A percentile compares a stretch with the other conserved stretches of the same genome.
These are phyloP conservation scores for Aspergillus phoenicis DNA, from an alignment of 2,329 filamentous ascomycete genomes.

Conservation along the genomic window DNA sequence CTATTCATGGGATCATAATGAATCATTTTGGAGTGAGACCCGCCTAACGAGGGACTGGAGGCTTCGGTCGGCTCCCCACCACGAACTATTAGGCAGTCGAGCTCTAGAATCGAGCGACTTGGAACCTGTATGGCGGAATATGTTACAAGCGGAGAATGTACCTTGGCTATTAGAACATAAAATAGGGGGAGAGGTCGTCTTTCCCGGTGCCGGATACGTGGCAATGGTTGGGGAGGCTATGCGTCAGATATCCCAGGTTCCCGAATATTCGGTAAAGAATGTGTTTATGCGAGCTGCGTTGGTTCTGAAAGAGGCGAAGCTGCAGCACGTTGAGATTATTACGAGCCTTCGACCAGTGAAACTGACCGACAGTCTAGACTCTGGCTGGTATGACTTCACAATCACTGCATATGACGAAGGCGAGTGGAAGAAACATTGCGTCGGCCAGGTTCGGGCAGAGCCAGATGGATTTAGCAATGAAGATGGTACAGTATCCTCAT, in stretches of 20 bases:
- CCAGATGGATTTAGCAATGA: background rate
- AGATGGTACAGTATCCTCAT: background rate
- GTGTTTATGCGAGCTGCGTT: constrained; percentile 9
- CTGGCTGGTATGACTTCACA: constrained; percentile 31
- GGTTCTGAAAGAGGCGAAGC: constrained; percentile 17
- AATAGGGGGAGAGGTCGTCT: constrained; percentile 43
- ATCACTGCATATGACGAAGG: constrained; percentile 27
- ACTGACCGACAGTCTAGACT: constrained; percentile 20
- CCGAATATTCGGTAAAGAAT: background rate
- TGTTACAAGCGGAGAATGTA: constrained; percentile 18
- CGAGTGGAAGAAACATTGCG: constrained; percentile 30
- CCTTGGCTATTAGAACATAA: constrained; percentile 34
- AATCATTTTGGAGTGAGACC: constrained; percentile 21
- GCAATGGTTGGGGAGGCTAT: constrained; percentile 48
- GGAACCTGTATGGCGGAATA: constrained; percentile 47
- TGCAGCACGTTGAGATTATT: constrained; percentile 20
- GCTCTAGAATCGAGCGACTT: constrained; percentile 31
- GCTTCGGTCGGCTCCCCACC: constrained; percentile 15
- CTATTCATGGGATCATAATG: constrained; percentile 32
- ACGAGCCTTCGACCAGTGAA: constrained; percentile 19
- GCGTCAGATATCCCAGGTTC: constrained; percentile 12
- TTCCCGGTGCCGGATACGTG: constrained; percentile 49
- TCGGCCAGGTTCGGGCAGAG: constrained; percentile 25
- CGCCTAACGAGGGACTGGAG: constrained; percentile 24
- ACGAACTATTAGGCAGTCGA: constrained; percentile 33